Percentiles rank a stretch among this genome's conserved stretches.
Evolutionary conservation across 1,284 basidiomycete genomes (phyloP).

Genomic region (Marasmius tenuissimus): DNA sequence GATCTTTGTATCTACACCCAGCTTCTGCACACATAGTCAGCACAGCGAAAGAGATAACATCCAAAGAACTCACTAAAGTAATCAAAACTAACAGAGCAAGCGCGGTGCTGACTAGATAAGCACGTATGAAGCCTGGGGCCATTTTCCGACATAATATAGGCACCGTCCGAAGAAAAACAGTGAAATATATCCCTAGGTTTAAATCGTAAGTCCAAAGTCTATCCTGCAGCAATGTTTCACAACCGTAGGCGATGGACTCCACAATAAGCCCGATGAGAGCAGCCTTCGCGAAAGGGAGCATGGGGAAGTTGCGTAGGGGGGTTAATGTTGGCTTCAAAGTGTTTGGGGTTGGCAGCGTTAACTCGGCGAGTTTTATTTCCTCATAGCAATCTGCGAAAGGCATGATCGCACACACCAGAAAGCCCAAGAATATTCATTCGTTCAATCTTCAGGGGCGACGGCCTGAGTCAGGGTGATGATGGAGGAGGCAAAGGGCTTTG

Average conservation of each 20-base stretch:
- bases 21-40: background rate
- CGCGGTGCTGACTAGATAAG: background rate
- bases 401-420: too few species aligned
- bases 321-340: too few species aligned
- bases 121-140: background rate
- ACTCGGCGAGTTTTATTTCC: too few species aligned
- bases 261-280: conserved; percentile 9
- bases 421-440: too few species aligned
- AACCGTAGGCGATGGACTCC: conserved; percentile 11
- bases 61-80: conserved; percentile 1
- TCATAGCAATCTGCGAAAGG: too few species aligned
- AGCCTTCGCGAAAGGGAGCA: background rate
- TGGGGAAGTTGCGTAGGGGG: too few species aligned
- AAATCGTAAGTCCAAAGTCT: background rate
- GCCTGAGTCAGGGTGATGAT: too few species aligned
- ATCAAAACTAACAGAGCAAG: conserved; percentile 9
- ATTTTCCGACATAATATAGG: conserved; percentile 2
- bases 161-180: background rate
- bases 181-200: conserved; percentile 3
- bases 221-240: background rate
- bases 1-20: conserved; percentile 10
- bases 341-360: too few species aligned
- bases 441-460: too few species aligned
- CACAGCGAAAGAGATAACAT: too few species aligned
- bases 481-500: too few species aligned